Base-by-base conservation (phyloP, 768 basidiomycete species). In the Kwoniella bestiolae region DNA sequence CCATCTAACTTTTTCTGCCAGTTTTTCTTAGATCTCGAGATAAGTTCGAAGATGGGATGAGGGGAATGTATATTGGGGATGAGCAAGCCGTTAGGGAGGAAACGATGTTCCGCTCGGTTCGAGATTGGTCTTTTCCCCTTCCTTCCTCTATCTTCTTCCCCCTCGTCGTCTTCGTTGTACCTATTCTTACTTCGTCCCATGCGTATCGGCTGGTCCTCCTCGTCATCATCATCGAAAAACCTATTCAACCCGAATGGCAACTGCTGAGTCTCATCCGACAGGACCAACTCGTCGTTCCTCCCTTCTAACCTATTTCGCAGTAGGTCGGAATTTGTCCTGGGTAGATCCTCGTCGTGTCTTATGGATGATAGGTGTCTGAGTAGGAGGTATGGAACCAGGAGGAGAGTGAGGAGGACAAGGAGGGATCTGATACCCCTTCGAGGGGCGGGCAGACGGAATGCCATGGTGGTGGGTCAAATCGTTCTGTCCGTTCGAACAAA, bases 11-110 rank as follows among this genome's bases (percentile, higher is more conserved):
- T 80, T 12, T 65, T 56, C 12, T 73, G 47, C 79, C 79, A 80
- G 0, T 21, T 58, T 18, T 67, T 35, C 49, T 75, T 68, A 2
- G 71, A 74, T 26, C 57, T 46, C 38, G 64, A 58, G 5, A 80
- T 63, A 4, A 80, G 65, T 55, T 75, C 73, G 51, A 66, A 77
- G 9, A 80, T 77, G 8, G 79, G 76, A 70, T 80, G 79, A 21
- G 63, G 67, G 0, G 69, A 71, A 25, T 65, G 63, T 2, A 69
- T 60, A 60, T 75, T 73, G 11, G 69, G 67, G 26, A 52, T 35
- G n/a, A 76, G 46, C n/a, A 72, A 51, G 4, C 75, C 75, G 44
- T 74, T 72, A 3, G 63, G 28, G 3, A 70, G 61, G 46, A 64
- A 76, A n/a, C 38, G 56, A 44, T 76, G 75, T 38, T 55, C 23